phyloP scores from a whole-genome alignment of 257 asterid species.

The Solanum rostratum region DNA sequence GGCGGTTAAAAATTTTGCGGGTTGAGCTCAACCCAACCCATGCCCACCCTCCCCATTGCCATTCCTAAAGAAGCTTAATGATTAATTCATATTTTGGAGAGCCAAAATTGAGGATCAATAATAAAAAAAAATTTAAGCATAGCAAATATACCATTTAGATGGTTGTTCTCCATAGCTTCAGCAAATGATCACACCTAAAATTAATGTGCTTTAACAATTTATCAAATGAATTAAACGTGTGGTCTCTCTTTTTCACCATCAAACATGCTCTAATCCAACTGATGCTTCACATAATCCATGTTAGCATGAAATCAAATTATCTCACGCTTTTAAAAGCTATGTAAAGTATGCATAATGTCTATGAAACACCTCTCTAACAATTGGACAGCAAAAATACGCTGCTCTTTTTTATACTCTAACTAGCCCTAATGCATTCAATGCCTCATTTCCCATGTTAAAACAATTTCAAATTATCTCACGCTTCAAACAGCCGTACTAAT shows the following conservation, averaged over 20 bases:
- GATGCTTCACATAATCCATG: not conserved
- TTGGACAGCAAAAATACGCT: not conserved
- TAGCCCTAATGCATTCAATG: not conserved
- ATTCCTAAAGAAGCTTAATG: too few relatives aligned
- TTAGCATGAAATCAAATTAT: not conserved
- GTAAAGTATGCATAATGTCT: rapidly evolving
- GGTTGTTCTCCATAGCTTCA: too few relatives aligned
- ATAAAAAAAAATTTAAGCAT: too few relatives aligned
- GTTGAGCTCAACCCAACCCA: too few relatives aligned
- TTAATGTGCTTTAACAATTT: not conserved
- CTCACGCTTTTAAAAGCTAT: not conserved
- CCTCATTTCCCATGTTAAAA: not conserved
- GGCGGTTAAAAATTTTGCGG: too few relatives aligned
- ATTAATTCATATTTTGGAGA: too few relatives aligned
- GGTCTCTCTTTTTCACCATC: not conserved
- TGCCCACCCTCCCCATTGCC: too few relatives aligned
- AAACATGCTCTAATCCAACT: not conserved
- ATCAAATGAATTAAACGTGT: not conserved
- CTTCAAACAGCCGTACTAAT: rapidly evolving
- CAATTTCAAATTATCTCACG: not conserved
- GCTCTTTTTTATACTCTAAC: not conserved
- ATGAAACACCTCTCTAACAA: not conserved
- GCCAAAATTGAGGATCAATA: too few relatives aligned
- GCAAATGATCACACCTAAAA: too few relatives aligned
- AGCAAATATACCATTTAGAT: too few relatives aligned